Evolutionary conservation across 2,329 filamentous ascomycete genomes (phyloP), one percentile per base, ranked within the genome.

Genomic region (Aspergillus persii): DNA sequence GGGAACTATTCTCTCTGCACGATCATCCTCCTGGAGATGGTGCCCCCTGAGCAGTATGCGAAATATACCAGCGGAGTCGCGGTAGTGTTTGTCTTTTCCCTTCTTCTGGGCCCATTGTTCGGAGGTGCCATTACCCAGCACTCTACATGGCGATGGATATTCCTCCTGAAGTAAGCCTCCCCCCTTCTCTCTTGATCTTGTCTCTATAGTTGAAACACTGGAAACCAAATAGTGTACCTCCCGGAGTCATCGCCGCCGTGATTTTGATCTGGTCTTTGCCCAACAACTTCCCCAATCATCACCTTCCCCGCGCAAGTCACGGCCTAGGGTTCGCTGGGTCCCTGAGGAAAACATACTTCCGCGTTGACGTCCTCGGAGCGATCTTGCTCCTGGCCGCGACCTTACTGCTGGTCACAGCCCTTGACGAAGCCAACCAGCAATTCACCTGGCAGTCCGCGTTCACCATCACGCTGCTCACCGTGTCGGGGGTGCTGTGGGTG

Each of bases 141-240:
- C 41, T 59, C 15, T 31, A 61, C 18, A n/a, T 63, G 63, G 63
- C 39, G 57, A 54, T 65, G 60, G 59, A 51, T 57, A 4, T 63
- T 61, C 56, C 47, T 54, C 4, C 33, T 63, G 12, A 58, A 60
- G 56, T 57, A 50, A 41, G 36, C 12, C 36, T 41, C 11, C 36
- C 36, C 15, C 36, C 36, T 12, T 11, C 36, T 7, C 12, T 15
- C 36, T 7, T 41, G 36, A n/a, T n/a, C n/a, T n/a, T n/a, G n/a
- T n/a, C n/a, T n/a, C n/a, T n/a, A n/a, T n/a, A n/a, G n/a, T n/a
- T n/a, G n/a, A n/a, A n/a, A n/a, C n/a, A n/a, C n/a, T n/a, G n/a
- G n/a, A n/a, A n/a, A n/a, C n/a, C n/a, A n/a, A n/a, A n/a, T n/a
- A n/a, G n/a, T n/a, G n/a, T n/a, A n/a, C n/a, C n/a, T n/a, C n/a